Conservation (phyloP, 2,329 filamentous ascomycete species). For the Alternaria brassicicola region DNA sequence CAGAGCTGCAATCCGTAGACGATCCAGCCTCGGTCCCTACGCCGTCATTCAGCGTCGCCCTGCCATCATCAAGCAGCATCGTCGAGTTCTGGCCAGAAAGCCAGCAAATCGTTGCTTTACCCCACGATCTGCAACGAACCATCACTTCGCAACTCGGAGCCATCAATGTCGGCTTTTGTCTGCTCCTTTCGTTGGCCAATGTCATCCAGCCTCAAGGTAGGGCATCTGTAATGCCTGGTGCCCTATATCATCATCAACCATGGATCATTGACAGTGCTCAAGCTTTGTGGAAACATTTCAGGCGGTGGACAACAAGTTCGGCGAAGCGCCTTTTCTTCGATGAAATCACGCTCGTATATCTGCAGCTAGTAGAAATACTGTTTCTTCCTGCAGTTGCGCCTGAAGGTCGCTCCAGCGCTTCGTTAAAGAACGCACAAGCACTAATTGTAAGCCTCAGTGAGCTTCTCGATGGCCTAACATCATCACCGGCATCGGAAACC, state of each 20-base stretch:
- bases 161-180: conserved; percentile 34
- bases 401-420: conserved; percentile 14
- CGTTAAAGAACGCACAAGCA: conserved; percentile 29
- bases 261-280: conserved; percentile 37
- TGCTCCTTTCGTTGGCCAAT: conserved; percentile 30
- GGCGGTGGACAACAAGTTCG: conserved; percentile 23
- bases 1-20: conserved; percentile 48
- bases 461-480: conserved; percentile 25
- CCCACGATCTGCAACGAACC: conserved; percentile 47
- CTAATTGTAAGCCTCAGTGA: conserved; percentile 25
- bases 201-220: not conserved
- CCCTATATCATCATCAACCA: conserved; percentile 25
- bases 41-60: conserved; percentile 31
- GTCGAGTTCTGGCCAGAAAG: conserved; percentile 48
- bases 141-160: conserved; percentile 34
- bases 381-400: conserved; percentile 8
- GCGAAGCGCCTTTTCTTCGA: conserved; percentile 23
- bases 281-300: conserved; percentile 34
- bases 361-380: conserved; percentile 31
- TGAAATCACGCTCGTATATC: conserved; percentile 27
- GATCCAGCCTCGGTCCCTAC: conserved; percentile 13
- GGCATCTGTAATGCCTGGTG: not conserved
- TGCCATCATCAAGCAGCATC: conserved; percentile 51
- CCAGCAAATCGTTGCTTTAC: conserved; percentile 50
- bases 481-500: conserved; percentile 19